Base-by-base conservation (phyloP, 345 rosid species). In the Brassica cretica region DNA sequence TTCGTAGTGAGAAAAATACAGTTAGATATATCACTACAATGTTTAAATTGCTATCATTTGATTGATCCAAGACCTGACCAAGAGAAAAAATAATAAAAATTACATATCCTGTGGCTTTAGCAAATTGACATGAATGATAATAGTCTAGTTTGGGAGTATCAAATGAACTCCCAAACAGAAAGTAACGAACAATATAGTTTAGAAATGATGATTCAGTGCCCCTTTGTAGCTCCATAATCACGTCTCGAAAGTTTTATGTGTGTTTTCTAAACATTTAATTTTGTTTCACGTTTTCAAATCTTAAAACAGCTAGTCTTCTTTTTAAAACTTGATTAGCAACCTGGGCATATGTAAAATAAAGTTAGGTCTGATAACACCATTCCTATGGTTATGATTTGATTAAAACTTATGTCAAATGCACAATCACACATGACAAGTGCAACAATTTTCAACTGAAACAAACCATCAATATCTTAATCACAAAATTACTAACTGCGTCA, bases 401-500 rank as follows among this genome's bases (percentile, higher is more conserved):
- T 27, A 4, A 25, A 25, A 62, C 19, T 62, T 62, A 25, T 25
- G 16, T 62, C 9, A 32, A 32, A 10, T 32, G 3, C 15, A 68
- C 61, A 68, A 68, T 35, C 62, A 68, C 10, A 75, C 15, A 41
- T 14, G 62, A 30, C 11, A 61, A 18, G 70, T 68, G 69, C 53
- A 76, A 60, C 60, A 60, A 67, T 32, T 14, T n/a, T 69, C 55
- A 69, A 70, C 58, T 15, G 33, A 30, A 30, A 33, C 16, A 70
- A 51, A 70, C 32, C 27, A 64, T 70, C 44, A 33, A 77, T 18
- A 53, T 55, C 46, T 35, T 53, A 64, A 64, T 55, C 65, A 77
- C 59, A 53, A 25, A 62, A 51, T 70, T 63, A 3, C 27, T 21
- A 37, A 53, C 56, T 51, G 24, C 70, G 46, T 55, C 58, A 66